A percentile compares a stretch with the other conserved stretches of the same genome.
Conservation (phyloP, 106 monocot species). For the Amphibolis antarctica region DNA sequence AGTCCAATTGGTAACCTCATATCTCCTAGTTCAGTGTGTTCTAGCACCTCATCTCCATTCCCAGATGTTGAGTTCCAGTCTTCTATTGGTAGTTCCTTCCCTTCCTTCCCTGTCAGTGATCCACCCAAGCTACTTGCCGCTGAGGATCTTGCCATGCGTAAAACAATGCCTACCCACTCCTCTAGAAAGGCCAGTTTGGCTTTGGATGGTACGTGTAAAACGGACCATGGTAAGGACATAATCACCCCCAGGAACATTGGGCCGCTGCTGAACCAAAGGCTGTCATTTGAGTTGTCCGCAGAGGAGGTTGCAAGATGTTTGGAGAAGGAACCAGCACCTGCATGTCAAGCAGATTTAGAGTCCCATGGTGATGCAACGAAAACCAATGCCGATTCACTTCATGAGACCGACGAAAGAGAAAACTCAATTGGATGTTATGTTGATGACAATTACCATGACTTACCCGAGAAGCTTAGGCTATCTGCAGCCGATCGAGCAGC, state of each 20-base stretch:
- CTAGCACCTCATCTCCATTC: constrained; percentile 69
- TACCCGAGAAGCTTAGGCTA: constrained; percentile 28
- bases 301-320: constrained; percentile 43
- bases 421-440: constrained; percentile 7
- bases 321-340: constrained; percentile 27
- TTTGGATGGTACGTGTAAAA: constrained; percentile 23
- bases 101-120: constrained; percentile 19
- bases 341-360: constrained; percentile 13
- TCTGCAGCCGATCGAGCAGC: constrained; percentile 21
- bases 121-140: constrained; percentile 33
- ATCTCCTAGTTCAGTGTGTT: constrained; percentile 68
- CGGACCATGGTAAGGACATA: constrained; percentile 2
- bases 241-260: constrained; percentile 6
- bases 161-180: constrained; percentile 3
- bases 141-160: constrained; percentile 31
- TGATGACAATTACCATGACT: constrained; percentile 36
- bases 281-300: constrained; percentile 70
- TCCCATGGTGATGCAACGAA: not conserved
- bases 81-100: constrained; percentile 9
- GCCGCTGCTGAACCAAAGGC: constrained; percentile 16
- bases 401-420: constrained; percentile 3
- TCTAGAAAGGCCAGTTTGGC: constrained; percentile 7
- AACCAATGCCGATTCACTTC: not conserved
- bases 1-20: constrained; percentile 77
- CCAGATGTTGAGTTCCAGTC: constrained; percentile 40